Evolutionary conservation across 75 land plant genomes (phyloP).

Genomic region (Pinus albicaulis): DNA sequence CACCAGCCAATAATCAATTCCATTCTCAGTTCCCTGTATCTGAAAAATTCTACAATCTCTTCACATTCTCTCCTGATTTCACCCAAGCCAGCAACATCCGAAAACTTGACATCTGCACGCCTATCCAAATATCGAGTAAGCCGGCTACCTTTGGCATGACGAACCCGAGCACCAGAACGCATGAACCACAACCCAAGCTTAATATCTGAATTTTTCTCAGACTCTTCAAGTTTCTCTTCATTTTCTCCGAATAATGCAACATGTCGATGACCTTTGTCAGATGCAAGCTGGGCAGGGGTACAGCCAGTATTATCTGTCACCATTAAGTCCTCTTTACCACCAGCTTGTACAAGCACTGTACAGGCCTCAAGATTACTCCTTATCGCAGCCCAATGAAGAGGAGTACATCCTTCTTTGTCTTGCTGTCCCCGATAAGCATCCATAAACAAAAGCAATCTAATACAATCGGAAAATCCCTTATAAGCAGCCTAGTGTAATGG

Average conservation of each 20-base stretch:
- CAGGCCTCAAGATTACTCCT: constrained; percentile 96
- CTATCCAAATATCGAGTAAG: too few relatives aligned
- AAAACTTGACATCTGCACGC: too few relatives aligned
- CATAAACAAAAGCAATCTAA: constrained; percentile 87
- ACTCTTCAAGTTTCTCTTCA: too few relatives aligned
- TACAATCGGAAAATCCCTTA: constrained; percentile 93
- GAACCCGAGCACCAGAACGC: too few relatives aligned
- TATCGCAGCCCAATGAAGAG: constrained; percentile 98
- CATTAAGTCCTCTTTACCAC: constrained; percentile 79
- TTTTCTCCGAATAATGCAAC: constrained; percentile 99
- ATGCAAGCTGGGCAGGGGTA: constrained; percentile 90
- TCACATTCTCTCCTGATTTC: too few relatives aligned
- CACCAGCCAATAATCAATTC: too few relatives aligned
- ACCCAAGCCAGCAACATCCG: too few relatives aligned
- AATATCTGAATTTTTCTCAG: too few relatives aligned
- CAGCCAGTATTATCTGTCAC: constrained; percentile 75
- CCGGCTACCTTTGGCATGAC: too few relatives aligned
- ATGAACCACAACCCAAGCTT: too few relatives aligned
- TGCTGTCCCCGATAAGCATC: constrained; percentile 84
- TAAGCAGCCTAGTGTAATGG: constrained; percentile 99
- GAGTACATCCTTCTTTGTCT: constrained; percentile 98
- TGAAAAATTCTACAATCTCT: too few relatives aligned
- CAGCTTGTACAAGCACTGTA: constrained; percentile 95
- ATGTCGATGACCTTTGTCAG: constrained; percentile 97
- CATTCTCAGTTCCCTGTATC: too few relatives aligned